A percentile compares a stretch with the other conserved stretches of the same genome.
Conservation (phyloP, 164 flowering plant genomes). For the Berberis vulgaris region DNA sequence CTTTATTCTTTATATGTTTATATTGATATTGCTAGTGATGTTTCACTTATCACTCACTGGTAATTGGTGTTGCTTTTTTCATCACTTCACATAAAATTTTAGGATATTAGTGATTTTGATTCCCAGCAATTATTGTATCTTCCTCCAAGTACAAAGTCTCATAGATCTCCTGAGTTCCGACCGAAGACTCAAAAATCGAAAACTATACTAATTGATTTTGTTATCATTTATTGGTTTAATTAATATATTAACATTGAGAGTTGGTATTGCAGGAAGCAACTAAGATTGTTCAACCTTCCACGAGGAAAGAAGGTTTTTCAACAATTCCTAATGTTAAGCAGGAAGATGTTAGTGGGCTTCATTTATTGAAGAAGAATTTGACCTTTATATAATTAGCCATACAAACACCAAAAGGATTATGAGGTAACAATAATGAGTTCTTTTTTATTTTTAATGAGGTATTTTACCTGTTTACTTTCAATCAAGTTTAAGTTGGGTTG, state of each 20-base stretch:
- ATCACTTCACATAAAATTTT: no score
- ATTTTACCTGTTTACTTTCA: neutral
- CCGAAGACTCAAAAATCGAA: no score
- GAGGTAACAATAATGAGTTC: conserved; percentile 30
- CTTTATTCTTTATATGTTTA: no score
- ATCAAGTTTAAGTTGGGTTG: no score
- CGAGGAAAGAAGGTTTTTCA: conserved; percentile 89
- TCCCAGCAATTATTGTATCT: no score
- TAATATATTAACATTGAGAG: neutral
- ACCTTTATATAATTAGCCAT: conserved; percentile 53
- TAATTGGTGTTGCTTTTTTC: no score
- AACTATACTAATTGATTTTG: neutral
- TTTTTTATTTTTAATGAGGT: no score
- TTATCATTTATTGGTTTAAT: neutral
- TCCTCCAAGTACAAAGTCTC: no score
- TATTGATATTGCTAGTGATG: no score
- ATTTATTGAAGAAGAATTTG: conserved; percentile 55
- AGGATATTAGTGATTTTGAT: no score
- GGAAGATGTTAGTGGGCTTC: conserved; percentile 96
- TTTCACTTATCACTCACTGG: no score
- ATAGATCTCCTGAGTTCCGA: no score
- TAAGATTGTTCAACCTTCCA: conserved; percentile 77
- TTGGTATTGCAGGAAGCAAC: conserved; percentile 57
- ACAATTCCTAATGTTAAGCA: conserved; percentile 74
- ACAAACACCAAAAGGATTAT: conserved; percentile 55